Base-by-base conservation (phyloP, 2,329 filamentous ascomycete species). In the Periconia sp. region DNA sequence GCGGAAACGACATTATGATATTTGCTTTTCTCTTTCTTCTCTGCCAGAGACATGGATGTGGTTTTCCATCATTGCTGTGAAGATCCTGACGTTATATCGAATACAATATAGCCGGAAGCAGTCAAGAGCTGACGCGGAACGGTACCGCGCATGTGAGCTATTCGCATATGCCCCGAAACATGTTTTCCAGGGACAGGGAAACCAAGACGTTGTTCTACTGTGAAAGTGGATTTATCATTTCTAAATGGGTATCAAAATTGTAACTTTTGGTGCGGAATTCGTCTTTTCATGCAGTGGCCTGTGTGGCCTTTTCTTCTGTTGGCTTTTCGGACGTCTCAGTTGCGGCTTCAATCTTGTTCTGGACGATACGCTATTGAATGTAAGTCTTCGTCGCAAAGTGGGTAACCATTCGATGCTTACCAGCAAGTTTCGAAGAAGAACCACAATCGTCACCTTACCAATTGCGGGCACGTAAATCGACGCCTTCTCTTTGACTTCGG, bases 391-490 rank as follows among this genome's bases (percentile, higher is more conserved):
- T 30, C 6, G 27, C 7, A 10, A 1, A 9, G 8, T 8, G 7
- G 33, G 44, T 6, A 2, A 47, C 19, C 30, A 1, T 18, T 20
- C 2, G 27, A 27, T 31, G 83, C 88, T 77, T 77, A 94, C 90
- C 69, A 97, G 82, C 35, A 97, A 77, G 70, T 99, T 99, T 52
- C 94, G 82, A 67, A 97, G 79, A 54, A 99, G 77, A 33, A 97
- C 87, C 15, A 93, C 90, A 71, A 97, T 97, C 0, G 94, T 99
- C 45, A 97, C 93, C 79, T 97, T 99, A 64, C 94, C 94, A 62
- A 97, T 95, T 0, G 93, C 94, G 1, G 94, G 94, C 17, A 97
- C 92, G 66, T 97, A 99, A 66, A 99, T 96, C 6, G 91, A 92
- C 1, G 94, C 94, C 79, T 92, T 96, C 73, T 97, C 90, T 78